These are phyloP conservation scores for Pseudonectria foliicola DNA, from an alignment of 2,329 filamentous ascomycete genomes.

Conservation along the genomic window DNA sequence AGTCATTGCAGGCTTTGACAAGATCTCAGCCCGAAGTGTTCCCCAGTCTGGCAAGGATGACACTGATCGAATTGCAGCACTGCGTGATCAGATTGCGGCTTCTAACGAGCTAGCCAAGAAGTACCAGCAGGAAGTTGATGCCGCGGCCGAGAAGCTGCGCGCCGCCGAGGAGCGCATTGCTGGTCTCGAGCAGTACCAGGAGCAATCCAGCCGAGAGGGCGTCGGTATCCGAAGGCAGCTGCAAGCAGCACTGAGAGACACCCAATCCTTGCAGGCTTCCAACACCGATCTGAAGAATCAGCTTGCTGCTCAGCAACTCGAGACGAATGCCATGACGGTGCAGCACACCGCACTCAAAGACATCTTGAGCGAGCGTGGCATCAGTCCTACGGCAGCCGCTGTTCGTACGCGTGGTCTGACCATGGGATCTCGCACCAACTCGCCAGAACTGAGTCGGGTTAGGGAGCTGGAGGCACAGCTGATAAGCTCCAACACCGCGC, in stretches of 20 bases:
- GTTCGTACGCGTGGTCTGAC: constrained; percentile 66
- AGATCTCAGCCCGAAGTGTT: constrained; percentile 52
- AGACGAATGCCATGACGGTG: constrained; percentile 87
- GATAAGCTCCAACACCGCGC: constrained; percentile 64
- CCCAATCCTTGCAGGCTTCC: constrained; percentile 70
- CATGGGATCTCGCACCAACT: constrained; percentile 57
- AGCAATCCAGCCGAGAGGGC: constrained; percentile 90
- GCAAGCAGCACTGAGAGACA: constrained; percentile 75
- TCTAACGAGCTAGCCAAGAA: constrained; percentile 77
- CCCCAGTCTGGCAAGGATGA: constrained; percentile 41
- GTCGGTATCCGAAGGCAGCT: constrained; percentile 85
- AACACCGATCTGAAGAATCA: constrained; percentile 78
- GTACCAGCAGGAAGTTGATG: constrained; percentile 82
- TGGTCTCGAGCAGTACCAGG: constrained; percentile 92
- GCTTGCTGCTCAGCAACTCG: constrained; percentile 78
- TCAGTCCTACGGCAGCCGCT: constrained; percentile 62
- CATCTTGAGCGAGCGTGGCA: constrained; percentile 80
- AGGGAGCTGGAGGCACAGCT: constrained; percentile 86
- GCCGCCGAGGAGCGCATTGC: constrained; percentile 95
- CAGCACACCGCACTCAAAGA: constrained; percentile 93
- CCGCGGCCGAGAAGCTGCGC: constrained; percentile 79
- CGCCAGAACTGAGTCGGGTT: constrained; percentile 72
- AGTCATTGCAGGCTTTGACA: constrained; percentile 75
- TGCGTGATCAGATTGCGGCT: constrained; percentile 72
- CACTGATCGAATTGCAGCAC: constrained; percentile 60